Base-by-base conservation (phyloP, 768 basidiomycete genomes). In the Termitomyces sp. region DNA sequence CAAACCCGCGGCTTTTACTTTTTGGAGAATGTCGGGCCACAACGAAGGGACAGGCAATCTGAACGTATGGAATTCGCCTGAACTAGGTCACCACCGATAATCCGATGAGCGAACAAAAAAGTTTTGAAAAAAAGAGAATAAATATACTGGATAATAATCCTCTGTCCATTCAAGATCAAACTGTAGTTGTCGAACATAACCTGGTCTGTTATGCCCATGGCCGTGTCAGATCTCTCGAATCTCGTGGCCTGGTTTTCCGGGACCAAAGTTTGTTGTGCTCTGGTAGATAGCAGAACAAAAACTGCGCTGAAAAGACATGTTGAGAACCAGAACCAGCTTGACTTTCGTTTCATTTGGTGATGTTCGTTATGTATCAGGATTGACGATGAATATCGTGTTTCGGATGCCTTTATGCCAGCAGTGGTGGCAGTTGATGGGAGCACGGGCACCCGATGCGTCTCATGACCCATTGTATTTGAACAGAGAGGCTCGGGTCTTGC, bases 61-160 rank as follows among this genome's bases (percentile, higher is more conserved):
- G 76, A 90, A 94, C 0, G 90, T 84, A 67, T 93, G 92, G 71
- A 92, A 91, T 71, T 93, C 92, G 60, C 92, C 92, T 0, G 89
- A 91, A 66, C 91, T 92, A 61, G 8, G 45, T 46, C 11, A 37
- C 12, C 15, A n/a, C n/a, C 31, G 4, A 40, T 3, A 45, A 36
- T 31, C 55, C 29, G 56, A 45, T 59, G 46, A 7, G 32, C 10
- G n/a, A 45, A 17, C n/a, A n/a, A n/a, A n/a, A n/a, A n/a, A n/a
- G n/a, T 12, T 37, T 37, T 9, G 17, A 45, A 43, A 20, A 32
- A 20, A 12, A 15, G 4, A 17, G 14, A 37, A 14, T 9, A n/a
- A 56, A 79, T 86, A 57, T 73, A 89, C 89, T 90, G 81, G 4
- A 92, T 71, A 65, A 92, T 89, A 20, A 90, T 70, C 15, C 91